phyloP scores from a whole-genome alignment of 768 basidiomycete genomes.

The Mycena amicta region DNA sequence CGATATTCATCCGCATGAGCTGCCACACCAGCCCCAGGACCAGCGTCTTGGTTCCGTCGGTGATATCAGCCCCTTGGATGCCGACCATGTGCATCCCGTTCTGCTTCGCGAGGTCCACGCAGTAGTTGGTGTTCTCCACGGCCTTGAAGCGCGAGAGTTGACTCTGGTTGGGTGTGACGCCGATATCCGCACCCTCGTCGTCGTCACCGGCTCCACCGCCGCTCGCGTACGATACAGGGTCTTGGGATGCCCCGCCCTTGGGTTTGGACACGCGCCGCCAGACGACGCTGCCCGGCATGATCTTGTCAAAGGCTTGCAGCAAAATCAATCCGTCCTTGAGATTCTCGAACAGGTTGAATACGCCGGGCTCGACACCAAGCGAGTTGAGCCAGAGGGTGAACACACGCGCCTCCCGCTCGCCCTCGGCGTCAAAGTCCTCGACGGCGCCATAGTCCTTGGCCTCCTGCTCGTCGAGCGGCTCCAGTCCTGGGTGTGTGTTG shows the following conservation, averaged over 20 bases:
- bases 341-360: slow-evolving; percentile 96
- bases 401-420: slow-evolving; percentile 96
- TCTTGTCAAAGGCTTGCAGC: slow-evolving; percentile 95
- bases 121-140: slow-evolving; percentile 98
- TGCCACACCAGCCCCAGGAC: slow-evolving; percentile 98
- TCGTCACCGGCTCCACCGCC: slow-evolving; percentile 39
- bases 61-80: slow-evolving; percentile 97
- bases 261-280: slow-evolving; percentile 98
- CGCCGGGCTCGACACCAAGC: slow-evolving; percentile 92
- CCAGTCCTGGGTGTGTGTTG: slow-evolving; percentile 96
- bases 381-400: slow-evolving; percentile 99
- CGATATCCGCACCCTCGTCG: slow-evolving; percentile 79
- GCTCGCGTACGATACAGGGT: slow-evolving; percentile 41
- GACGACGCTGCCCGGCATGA: slow-evolving; percentile 87
- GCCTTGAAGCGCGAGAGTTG: slow-evolving; percentile 93
- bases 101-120: slow-evolving; percentile 88
- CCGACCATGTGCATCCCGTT: slow-evolving; percentile 96
- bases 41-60: slow-evolving; percentile 89
- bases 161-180: slow-evolving; percentile 81
- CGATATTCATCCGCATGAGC: slow-evolving; percentile 91
- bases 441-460: slow-evolving; percentile 86
- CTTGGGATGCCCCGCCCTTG: slow-evolving; percentile 56
- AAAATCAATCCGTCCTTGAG: slow-evolving; percentile 90
- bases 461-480: slow-evolving; percentile 91
- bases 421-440: slow-evolving; percentile 98